These are phyloP conservation scores for Talaromyces wortmannii DNA, from an alignment of 495 filamentous ascomycete genomes.

Conservation along the genomic window DNA sequence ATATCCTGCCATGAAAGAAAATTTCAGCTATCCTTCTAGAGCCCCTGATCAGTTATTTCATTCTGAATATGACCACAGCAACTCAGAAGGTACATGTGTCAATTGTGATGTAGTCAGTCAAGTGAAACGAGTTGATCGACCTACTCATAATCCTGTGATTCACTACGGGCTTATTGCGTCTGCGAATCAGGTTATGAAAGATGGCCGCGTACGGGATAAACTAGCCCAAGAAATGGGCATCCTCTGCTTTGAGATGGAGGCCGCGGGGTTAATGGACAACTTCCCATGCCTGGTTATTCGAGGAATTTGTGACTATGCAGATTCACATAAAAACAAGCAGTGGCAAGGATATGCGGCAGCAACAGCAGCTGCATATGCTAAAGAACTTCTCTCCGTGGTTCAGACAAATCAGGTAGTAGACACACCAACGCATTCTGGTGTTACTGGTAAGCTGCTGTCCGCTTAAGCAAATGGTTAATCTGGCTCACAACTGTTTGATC, in stretches of 20 bases:
- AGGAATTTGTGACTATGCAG: slow-evolving; percentile 15
- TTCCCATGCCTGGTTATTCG: slow-evolving; percentile 12
- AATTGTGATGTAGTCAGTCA: not conserved
- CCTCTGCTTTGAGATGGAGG: slow-evolving; percentile 16
- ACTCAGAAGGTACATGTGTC: not conserved
- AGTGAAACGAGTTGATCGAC: not conserved
- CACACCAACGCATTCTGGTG: no score
- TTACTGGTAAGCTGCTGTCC: no score
- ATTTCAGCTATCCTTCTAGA: no score
- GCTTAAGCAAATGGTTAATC: no score
- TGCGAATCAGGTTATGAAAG: slow-evolving; percentile 14
- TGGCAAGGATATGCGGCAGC: slow-evolving; percentile 16
- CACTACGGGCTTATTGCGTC: slow-evolving; percentile 24
- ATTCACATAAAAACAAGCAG: slow-evolving; percentile 14
- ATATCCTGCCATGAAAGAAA: no score
- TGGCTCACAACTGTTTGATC: no score
- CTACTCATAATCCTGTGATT: slow-evolving; percentile 7
- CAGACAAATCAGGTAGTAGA: no score
- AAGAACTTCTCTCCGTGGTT: slow-evolving; percentile 3
- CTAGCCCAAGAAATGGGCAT: not conserved
- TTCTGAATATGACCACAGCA: not conserved
- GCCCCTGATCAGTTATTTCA: no score
- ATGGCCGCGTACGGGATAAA: slow-evolving; percentile 6
- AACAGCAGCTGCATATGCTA: slow-evolving; percentile 9
- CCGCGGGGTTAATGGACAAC: slow-evolving; percentile 17